These are phyloP conservation scores for Fusarium transvaalense DNA, from an alignment of 2,329 filamentous ascomycete genomes.

Conservation along the genomic window DNA sequence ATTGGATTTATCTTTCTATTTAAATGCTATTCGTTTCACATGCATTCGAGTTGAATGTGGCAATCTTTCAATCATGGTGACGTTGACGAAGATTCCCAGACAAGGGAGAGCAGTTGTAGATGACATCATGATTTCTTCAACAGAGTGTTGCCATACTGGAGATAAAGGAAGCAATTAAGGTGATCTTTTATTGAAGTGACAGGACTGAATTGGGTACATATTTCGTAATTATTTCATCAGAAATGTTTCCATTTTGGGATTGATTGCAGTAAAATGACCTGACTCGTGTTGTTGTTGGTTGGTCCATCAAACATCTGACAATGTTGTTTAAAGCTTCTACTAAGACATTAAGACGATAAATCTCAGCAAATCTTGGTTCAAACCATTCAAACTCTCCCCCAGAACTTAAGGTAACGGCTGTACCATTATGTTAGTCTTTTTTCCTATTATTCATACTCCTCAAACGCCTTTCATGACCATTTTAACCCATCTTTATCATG, in stretches of 20 bases:
- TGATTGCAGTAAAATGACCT: too few species aligned
- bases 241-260: background rate
- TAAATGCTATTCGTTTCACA: background rate
- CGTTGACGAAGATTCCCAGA: background rate
- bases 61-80: constrained; percentile 18
- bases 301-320: too few species aligned
- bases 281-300: too few species aligned
- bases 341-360: too few species aligned
- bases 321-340: too few species aligned
- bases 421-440: background rate
- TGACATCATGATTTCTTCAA: constrained; percentile 26
- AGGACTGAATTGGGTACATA: too few species aligned
- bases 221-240: accelerated
- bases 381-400: too few species aligned
- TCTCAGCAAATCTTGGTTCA: too few species aligned
- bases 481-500: background rate
- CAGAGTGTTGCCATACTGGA: background rate
- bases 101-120: background rate
- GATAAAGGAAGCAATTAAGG: background rate
- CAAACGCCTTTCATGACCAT: background rate
- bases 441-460: background rate
- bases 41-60: background rate
- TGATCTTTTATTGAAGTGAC: background rate
- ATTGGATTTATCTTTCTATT: background rate
- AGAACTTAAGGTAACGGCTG: too few species aligned